A percentile compares a stretch with the other conserved stretches of the same genome.
Evolutionary conservation across 805 yeast genomes (phyloP).

Genomic region (Ogataea pilisensis): DNA sequence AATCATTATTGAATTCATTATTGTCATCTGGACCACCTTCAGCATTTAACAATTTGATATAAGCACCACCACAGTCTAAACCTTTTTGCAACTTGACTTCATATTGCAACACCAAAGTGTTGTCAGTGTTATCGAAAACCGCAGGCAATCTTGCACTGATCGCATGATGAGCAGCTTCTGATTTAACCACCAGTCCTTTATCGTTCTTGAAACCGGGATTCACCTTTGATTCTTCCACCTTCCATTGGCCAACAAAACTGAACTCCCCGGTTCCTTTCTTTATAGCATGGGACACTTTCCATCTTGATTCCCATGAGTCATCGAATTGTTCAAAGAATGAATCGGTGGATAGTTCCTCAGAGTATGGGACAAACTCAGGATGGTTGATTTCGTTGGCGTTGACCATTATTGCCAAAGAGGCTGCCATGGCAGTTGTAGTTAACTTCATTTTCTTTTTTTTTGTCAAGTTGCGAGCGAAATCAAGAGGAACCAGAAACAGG

Average conservation of each 20-base stretch:
- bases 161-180: slow-evolving; percentile 79
- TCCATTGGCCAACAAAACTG: slow-evolving; percentile 73
- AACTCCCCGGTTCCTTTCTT: slow-evolving; percentile 48
- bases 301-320: slow-evolving; percentile 37
- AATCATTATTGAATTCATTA: slow-evolving; percentile 51
- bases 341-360: slow-evolving; percentile 33
- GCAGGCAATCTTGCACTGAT: slow-evolving; percentile 59
- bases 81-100: slow-evolving; percentile 83
- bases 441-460: slow-evolving; percentile 11
- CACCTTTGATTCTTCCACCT: slow-evolving; percentile 55
- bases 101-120: slow-evolving; percentile 79
- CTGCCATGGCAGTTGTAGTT: slow-evolving; percentile 8
- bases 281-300: slow-evolving; percentile 57
- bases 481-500: background rate
- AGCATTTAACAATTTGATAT: slow-evolving; percentile 63
- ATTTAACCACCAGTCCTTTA: slow-evolving; percentile 70
- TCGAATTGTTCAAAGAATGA: slow-evolving; percentile 68
- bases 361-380: slow-evolving; percentile 36
- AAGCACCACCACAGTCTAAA: slow-evolving; percentile 85
- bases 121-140: slow-evolving; percentile 55
- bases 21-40: slow-evolving; percentile 32
- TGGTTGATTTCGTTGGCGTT: slow-evolving; percentile 15
- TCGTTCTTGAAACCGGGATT: slow-evolving; percentile 63
- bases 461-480: background rate
- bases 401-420: slow-evolving; percentile 10